Percentiles rank a stretch among this genome's conserved stretches.
Conservation (phyloP, 1,284 basidiomycete species). For the Schizophyllum amplum region DNA sequence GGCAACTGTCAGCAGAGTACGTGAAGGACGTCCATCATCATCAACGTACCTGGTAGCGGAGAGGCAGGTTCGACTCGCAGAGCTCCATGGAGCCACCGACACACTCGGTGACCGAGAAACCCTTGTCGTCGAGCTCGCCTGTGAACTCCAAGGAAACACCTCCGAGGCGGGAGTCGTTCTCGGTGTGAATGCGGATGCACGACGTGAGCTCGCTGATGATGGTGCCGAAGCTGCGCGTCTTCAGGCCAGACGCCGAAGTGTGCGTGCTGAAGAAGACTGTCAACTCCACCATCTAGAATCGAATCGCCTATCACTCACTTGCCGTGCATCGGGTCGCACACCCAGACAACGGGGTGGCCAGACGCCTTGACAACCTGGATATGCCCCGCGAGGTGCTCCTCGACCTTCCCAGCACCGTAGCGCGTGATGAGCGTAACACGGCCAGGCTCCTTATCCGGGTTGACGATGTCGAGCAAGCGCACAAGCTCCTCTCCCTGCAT, state of each 20-base stretch:
- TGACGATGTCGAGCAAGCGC: slow-evolving; percentile 75
- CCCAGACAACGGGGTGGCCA: slow-evolving; percentile 84
- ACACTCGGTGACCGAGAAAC: slow-evolving; percentile 87
- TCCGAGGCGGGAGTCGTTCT: slow-evolving; percentile 68
- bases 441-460: slow-evolving; percentile 78
- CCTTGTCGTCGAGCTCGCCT: slow-evolving; percentile 88
- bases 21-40: too few species aligned
- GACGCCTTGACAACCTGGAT: slow-evolving; percentile 80
- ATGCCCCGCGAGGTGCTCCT: slow-evolving; percentile 69
- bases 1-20: background rate
- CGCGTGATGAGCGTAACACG: slow-evolving; percentile 88
- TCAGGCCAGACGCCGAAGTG: slow-evolving; percentile 69
- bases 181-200: slow-evolving; percentile 75
- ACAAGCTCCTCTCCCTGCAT: slow-evolving; percentile 83
- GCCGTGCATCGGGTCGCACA: slow-evolving; percentile 97
- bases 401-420: slow-evolving; percentile 86
- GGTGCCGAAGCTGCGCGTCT: slow-evolving; percentile 87
- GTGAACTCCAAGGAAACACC: slow-evolving; percentile 98
- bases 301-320: slow-evolving; percentile 50
- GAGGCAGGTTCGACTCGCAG: slow-evolving; percentile 60
- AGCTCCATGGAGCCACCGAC: slow-evolving; percentile 79
- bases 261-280: slow-evolving; percentile 53
- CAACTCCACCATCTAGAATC: background rate
- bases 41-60: too few species aligned
- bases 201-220: slow-evolving; percentile 85